A percentile compares a stretch with the other conserved stretches of the same genome.
Evolutionary conservation across 2,329 filamentous ascomycete genomes (phyloP).

Genomic region (Allantophomopsis lycopodina): DNA sequence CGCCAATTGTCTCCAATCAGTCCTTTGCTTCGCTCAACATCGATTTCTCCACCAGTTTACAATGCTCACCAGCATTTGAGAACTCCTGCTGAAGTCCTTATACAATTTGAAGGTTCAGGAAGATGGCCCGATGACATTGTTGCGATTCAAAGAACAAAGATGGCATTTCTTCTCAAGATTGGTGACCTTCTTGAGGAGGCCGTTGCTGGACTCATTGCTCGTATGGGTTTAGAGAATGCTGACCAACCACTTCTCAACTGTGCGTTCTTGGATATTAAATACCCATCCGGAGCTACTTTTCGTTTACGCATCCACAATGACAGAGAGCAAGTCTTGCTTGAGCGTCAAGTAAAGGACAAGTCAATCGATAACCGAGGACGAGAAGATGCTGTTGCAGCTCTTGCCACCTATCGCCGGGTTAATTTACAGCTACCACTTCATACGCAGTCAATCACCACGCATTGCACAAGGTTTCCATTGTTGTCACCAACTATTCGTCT

Average conservation of each 20-base stretch:
- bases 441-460: conserved; percentile 66
- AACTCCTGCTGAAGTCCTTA: conserved; percentile 60
- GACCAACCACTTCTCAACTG: conserved; percentile 57
- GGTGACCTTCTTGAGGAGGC: conserved; percentile 48
- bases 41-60: conserved; percentile 36
- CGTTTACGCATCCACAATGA: conserved; percentile 83
- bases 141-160: conserved; percentile 86
- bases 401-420: conserved; percentile 56
- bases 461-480: conserved; percentile 67
- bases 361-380: conserved; percentile 48
- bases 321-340: conserved; percentile 67
- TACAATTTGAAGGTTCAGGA: conserved; percentile 87
- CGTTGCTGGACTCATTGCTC: conserved; percentile 46
- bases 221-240: conserved; percentile 70
- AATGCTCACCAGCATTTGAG: conserved; percentile 22
- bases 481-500: conserved; percentile 75
- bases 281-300: conserved; percentile 60
- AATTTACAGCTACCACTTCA: conserved; percentile 66
- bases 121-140: conserved; percentile 88
- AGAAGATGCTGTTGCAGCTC: conserved; percentile 54
- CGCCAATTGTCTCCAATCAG: conserved; percentile 66
- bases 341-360: conserved; percentile 66
- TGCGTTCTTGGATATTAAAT: conserved; percentile 70
- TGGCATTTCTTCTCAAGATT: conserved; percentile 67
- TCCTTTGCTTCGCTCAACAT: conserved; percentile 61